Base-by-base conservation (phyloP, 2,329 filamentous ascomycete species). In the Hypoxylon sp. region DNA sequence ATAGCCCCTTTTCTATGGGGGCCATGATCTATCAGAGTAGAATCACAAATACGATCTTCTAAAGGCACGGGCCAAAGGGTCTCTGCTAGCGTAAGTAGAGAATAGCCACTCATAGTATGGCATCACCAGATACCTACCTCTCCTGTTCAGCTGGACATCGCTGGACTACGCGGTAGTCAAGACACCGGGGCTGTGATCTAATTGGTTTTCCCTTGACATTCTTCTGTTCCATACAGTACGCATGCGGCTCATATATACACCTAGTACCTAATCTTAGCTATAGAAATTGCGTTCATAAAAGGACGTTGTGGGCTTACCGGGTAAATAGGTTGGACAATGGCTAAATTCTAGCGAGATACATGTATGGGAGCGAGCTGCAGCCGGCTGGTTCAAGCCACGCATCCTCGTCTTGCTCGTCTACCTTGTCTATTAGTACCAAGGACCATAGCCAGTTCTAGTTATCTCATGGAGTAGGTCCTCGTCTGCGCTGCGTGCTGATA, bases 361-460 rank as follows among this genome's bases (percentile, higher is more conserved):
- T 4, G 24, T 43, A 23, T 21, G 3, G 20, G 18, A 23, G 20
- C 38, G 15, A 6, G 38, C 11, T 40, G 3, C 10, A 40, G 24
- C 18, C 40, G 46, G 46, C n/a, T 50, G 50, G 50, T 49, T 29
- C 26, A 31, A 37, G 20, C 7, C 37, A 6, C 18, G 24, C 35
- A 31, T 41, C 29, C 18, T 41, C n/a, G n/a, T n/a, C n/a, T n/a
- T n/a, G n/a, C n/a, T 27, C 26, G 33, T n/a, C 43, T 55, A 48
- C 21, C 24, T 8, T n/a, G n/a, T n/a, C n/a, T n/a, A n/a, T n/a
- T n/a, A 38, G 18, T 11, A 17, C n/a, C 31, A 40, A 43, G 51
- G 15, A n/a, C n/a, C n/a, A n/a, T n/a, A n/a, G n/a, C 24, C 18
- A 47, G 46, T 40, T 24, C 46, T 24, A 40, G 40, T 9, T 35